Conservation (phyloP, 257 asterid genomes). For the Catharanthus roseus region DNA sequence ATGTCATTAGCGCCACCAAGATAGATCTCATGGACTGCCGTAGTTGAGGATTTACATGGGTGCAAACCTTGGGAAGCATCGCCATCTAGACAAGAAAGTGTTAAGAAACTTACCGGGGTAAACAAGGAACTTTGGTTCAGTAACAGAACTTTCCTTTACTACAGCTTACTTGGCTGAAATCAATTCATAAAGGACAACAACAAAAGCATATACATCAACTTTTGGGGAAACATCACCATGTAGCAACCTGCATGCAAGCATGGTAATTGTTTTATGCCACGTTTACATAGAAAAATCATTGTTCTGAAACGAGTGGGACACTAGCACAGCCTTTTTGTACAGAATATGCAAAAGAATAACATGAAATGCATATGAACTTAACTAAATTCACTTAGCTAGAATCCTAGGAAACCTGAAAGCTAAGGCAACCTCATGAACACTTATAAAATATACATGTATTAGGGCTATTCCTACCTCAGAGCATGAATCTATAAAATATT, state of each 20-base stretch:
- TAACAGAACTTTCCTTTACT: constrained; percentile 47
- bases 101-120: constrained; percentile 46
- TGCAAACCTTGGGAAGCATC: constrained; percentile 81
- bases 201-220: constrained; percentile 94
- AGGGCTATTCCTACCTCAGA: not conserved
- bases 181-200: constrained; percentile 84
- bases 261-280: not conserved
- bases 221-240: constrained; percentile 88
- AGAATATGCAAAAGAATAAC: not conserved
- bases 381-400: too few relatives aligned
- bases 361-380: not conserved
- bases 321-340: not conserved
- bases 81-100: constrained; percentile 46
- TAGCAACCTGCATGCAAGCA: constrained; percentile 59
- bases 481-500: not conserved
- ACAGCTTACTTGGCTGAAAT: constrained; percentile 92
- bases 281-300: constrained; percentile 2
- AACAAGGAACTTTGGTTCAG: constrained; percentile 87
- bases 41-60: constrained; percentile 74
- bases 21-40: constrained; percentile 88
- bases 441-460: not conserved
- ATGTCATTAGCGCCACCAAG: constrained; percentile 86
- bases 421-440: not conserved
- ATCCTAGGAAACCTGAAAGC: not conserved
- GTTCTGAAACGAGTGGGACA: not conserved